Conservation (phyloP, 83 land plant species). For the Picea mariana region DNA sequence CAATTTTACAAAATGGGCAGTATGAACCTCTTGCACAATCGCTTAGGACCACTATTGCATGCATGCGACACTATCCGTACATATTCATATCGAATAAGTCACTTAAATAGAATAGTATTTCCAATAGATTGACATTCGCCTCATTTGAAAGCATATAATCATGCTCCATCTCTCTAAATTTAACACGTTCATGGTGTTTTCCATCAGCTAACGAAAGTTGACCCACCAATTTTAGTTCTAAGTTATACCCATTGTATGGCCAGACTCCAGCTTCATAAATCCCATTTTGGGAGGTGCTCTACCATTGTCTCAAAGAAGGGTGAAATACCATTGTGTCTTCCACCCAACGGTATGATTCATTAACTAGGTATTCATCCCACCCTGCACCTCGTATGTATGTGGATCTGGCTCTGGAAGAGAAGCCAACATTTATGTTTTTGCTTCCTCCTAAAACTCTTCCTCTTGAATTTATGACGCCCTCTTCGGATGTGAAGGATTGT, state of each 20-base stretch:
- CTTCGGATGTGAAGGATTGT: constrained; percentile 30
- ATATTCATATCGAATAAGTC: too few species aligned
- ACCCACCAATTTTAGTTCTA: constrained; percentile 25
- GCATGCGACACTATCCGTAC: too few species aligned
- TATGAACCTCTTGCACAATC: too few species aligned
- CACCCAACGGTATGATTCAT: constrained; percentile 58
- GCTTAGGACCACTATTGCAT: too few species aligned
- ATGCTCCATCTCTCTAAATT: too few species aligned
- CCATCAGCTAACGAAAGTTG: constrained; percentile 14
- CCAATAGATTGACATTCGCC: too few species aligned
- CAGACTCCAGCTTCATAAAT: constrained; percentile 45
- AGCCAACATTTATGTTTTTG: constrained; percentile 12
- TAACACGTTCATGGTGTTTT: neutral
- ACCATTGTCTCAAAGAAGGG: constrained; percentile 50
- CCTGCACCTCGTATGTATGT: constrained; percentile 34
- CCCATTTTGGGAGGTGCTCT: constrained; percentile 41
- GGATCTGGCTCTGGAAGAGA: constrained; percentile 7
- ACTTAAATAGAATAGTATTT: too few species aligned
- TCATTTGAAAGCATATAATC: too few species aligned
- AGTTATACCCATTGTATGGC: constrained; percentile 31
- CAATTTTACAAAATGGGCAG: too few species aligned
- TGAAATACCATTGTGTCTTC: constrained; percentile 48
- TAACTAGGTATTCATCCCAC: constrained; percentile 48
- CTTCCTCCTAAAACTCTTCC: constrained; percentile 13
- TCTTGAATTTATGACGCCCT: constrained; percentile 15